Evolutionary conservation across 2,329 filamentous ascomycete species (phyloP), one percentile per base, ranked within the genome.

Genomic region (Diaporthe vaccinii): DNA sequence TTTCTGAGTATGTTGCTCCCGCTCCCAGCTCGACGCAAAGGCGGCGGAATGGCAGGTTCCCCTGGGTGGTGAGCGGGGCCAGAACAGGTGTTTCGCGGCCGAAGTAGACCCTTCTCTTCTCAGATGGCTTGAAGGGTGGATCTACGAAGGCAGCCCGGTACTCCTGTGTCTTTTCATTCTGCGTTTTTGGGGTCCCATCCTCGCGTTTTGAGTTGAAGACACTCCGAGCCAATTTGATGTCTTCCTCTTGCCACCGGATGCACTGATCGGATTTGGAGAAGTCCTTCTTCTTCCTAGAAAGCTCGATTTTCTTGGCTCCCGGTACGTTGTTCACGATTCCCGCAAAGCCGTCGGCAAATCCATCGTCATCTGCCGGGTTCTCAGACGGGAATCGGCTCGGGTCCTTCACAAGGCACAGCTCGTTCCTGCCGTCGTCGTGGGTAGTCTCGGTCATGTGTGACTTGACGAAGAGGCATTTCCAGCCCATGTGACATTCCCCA

Each of bases 31-130:
- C 93, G 17, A 95, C 93, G 81, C 96, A 98, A 41, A 99, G 90
- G 68, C 97, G 91, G 74, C 97, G 93, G 87, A 98, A 99, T 1
- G 97, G 97, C 65, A 98, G 88, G 80, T 99, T 99, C 61, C 97
- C 97, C 85, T 98, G 97, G 0, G 97, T 99, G 1, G 97, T 99
- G 67, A 99, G 89, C 49, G 97, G 97, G 6, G 97, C 97, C n/a
- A 99, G 87, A 15, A 96, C 91, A 0, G 97, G 97, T 2, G 97
- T 99, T 83, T 98, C 96, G 1, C 93, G 91, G 8, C 96, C 96
- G 84, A 98, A 98, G 85, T 99, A 98, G 74, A 99, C 88, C 69
- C 93, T 92, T 75, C 97, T 91, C 87, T 99, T 99, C 86, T 99
- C 97, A 0, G 96, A 98, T 2, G 97, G 92, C 81, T 93, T 91